Conservation (phyloP, 169 alveolate species). For the Plasmodium vivax region DNA sequence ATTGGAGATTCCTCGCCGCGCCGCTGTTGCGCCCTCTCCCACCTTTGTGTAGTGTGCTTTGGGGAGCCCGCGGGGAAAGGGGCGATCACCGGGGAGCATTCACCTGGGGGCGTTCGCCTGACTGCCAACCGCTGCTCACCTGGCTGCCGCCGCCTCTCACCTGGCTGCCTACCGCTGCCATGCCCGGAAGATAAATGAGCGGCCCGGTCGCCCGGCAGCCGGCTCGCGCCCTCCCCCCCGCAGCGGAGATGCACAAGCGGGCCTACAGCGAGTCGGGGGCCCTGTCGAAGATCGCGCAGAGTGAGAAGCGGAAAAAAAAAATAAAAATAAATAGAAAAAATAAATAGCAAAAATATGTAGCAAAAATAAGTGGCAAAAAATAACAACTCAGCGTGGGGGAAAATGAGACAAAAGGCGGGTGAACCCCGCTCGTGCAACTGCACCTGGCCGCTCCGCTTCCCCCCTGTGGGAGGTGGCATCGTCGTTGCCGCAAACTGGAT, state of each 20-base stretch:
- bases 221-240: background rate
- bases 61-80: background rate
- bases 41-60: background rate
- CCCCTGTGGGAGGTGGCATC: background rate
- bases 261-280: conserved; percentile 70
- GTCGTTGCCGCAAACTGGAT: background rate
- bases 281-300: background rate
- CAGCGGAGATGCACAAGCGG: conserved; percentile 40
- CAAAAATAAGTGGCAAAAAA: background rate
- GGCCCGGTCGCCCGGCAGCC: background rate
- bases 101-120: background rate
- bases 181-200: background rate
- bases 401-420: background rate
- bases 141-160: background rate
- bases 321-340: background rate
- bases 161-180: background rate
- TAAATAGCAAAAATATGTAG: too few species aligned
- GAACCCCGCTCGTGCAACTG: background rate
- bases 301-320: conserved; percentile 36
- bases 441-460: background rate
- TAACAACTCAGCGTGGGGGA: background rate
- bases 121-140: background rate
- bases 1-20: background rate
- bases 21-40: background rate
- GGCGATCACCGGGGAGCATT: background rate